These are phyloP conservation scores for Globisporangium viniferum DNA, from an alignment of 352 stramenopile genomes.

Conservation along the genomic window DNA sequence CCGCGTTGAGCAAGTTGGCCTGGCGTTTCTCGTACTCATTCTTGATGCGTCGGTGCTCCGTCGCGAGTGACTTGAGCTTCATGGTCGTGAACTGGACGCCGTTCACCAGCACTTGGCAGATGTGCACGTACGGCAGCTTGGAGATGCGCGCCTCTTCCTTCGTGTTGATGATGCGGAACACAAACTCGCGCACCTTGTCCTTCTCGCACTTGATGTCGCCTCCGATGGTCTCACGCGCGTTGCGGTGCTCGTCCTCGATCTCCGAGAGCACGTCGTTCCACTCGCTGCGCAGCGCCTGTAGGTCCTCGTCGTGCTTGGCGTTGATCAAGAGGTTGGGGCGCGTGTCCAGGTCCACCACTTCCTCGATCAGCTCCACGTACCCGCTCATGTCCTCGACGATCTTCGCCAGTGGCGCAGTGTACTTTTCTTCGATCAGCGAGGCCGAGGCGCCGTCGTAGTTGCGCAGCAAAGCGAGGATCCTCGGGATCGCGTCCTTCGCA, in stretches of 20 bases:
- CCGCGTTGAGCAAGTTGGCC: constrained; percentile 86
- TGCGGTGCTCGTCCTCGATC: constrained; percentile 83
- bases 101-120: constrained; percentile 96
- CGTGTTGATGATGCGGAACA: constrained; percentile 93
- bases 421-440: constrained; percentile 45
- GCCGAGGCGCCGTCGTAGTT: constrained; percentile 38
- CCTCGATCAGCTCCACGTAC: constrained; percentile 70
- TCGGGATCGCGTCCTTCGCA: constrained; percentile 62
- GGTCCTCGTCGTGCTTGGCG: constrained; percentile 79
- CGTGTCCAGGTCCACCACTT: constrained; percentile 83
- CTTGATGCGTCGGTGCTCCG: constrained; percentile 82
- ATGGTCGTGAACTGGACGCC: constrained; percentile 97
- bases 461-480: constrained; percentile 53
- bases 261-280: constrained; percentile 67
- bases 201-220: constrained; percentile 92
- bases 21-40: constrained; percentile 93
- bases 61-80: constrained; percentile 83
- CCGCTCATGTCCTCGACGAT: constrained; percentile 59
- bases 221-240: constrained; percentile 57
- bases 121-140: constrained; percentile 84
- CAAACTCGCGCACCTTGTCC: constrained; percentile 87
- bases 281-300: constrained; percentile 68
- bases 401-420: constrained; percentile 46
- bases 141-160: constrained; percentile 92
- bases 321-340: constrained; percentile 78